Evolutionary conservation across 441 rosid species (phyloP).

Genomic region (Euphorbia corollata): DNA sequence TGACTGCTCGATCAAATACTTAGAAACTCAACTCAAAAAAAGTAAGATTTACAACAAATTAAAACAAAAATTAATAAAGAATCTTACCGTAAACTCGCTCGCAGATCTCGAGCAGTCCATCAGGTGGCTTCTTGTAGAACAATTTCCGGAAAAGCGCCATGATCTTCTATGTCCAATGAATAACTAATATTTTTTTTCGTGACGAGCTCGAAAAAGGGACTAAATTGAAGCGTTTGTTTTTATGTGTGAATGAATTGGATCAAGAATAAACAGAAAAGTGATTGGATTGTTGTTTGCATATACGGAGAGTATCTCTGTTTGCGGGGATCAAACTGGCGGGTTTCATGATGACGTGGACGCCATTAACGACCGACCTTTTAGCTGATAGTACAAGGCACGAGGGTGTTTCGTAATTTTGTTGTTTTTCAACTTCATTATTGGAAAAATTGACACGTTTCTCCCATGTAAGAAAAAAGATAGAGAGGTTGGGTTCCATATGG

Average conservation of each 20-base stretch:
- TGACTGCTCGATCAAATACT: too few relatives aligned
- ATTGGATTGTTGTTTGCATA: not conserved
- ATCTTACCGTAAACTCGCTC: too few relatives aligned
- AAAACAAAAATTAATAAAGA: too few relatives aligned
- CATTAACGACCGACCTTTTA: slow-evolving; percentile 12
- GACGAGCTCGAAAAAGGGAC: not conserved
- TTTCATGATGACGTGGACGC: slow-evolving; percentile 20
- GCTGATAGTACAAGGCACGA: not conserved
- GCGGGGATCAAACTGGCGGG: not conserved
- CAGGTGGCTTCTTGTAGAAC: too few relatives aligned
- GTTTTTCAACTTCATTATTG: not conserved
- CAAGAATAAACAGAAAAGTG: not conserved
- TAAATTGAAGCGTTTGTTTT: not conserved
- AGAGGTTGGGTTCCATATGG: too few relatives aligned
- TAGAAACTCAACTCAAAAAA: too few relatives aligned
- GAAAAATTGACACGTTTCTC: slow-evolving; percentile 9
- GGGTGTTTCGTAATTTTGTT: not conserved
- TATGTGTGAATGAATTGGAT: not conserved
- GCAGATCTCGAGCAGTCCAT: too few relatives aligned
- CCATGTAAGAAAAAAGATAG: too few relatives aligned
- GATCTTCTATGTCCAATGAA: not conserved
- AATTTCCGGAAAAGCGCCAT: slow-evolving; percentile 42
- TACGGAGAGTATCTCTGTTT: not conserved
- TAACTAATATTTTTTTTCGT: not conserved
- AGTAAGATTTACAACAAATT: too few relatives aligned